Evolutionary conservation across 257 asterid genomes (phyloP).

Genomic region (Capsicum rhomboideum): DNA sequence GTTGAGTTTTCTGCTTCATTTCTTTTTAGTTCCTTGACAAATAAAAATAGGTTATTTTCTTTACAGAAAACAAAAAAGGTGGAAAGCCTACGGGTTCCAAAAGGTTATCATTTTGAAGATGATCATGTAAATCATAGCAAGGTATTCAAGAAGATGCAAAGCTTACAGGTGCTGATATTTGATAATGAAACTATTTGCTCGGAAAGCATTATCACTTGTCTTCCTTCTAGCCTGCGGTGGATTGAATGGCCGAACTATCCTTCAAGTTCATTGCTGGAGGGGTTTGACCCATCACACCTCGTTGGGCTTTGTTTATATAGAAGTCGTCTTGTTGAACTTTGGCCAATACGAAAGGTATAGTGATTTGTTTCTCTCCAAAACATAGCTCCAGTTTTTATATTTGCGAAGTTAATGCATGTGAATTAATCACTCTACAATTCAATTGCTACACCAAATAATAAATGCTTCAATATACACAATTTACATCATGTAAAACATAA

Average conservation of each 20-base stretch:
- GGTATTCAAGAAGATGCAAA: background rate
- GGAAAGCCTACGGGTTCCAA: background rate
- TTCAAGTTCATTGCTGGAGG: background rate
- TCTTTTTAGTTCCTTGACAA: too few relatives aligned
- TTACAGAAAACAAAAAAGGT: background rate
- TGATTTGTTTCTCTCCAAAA: background rate
- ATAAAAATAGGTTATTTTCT: background rate
- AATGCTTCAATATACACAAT: background rate
- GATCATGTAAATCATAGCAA: background rate
- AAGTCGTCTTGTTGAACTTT: background rate
- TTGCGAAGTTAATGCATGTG: background rate
- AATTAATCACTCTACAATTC: background rate
- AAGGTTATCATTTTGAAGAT: background rate
- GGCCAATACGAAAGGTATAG: background rate
- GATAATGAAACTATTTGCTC: background rate
- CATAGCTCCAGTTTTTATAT: background rate
- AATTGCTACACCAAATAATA: background rate
- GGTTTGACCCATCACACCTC: background rate
- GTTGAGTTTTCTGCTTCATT: too few relatives aligned
- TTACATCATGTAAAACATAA: background rate
- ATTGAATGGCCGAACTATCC: background rate
- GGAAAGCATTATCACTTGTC: background rate
- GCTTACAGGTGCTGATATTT: background rate
- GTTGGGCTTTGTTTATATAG: background rate
- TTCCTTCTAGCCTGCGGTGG: background rate